Conservation (phyloP, 495 filamentous ascomycete species). For the Lophiostoma macrostomum region DNA sequence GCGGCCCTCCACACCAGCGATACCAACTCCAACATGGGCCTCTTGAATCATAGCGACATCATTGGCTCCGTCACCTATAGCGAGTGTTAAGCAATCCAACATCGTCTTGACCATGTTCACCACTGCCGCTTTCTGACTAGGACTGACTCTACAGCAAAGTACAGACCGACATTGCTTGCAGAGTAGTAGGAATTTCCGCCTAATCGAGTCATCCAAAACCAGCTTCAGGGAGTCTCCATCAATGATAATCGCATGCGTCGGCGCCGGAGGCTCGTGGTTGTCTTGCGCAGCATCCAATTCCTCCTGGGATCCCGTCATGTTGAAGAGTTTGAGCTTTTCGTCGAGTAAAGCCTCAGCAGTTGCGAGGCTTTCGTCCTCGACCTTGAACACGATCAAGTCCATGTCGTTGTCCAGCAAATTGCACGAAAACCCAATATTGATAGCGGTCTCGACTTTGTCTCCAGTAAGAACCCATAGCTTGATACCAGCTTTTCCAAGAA, state of each 20-base stretch:
- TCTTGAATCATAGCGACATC: constrained; percentile 99
- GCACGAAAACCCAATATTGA: constrained; percentile 99
- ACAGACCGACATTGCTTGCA: constrained; percentile 98
- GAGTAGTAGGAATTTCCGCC: constrained; percentile 88
- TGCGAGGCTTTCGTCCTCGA: constrained; percentile 67
- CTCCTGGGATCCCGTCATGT: constrained; percentile 80
- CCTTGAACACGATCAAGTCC: constrained; percentile 90
- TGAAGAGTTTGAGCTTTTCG: constrained; percentile 66
- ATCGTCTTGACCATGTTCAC: constrained; percentile 92
- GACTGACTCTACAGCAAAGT: constrained; percentile 96
- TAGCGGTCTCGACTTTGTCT: constrained; percentile 98
- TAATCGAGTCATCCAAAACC: constrained; percentile 75
- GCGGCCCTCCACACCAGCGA: constrained; percentile 94
- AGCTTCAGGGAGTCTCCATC: constrained; percentile 93
- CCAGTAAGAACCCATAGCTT: constrained; percentile 99
- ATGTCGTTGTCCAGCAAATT: constrained; percentile 96
- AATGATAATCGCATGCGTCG: constrained; percentile 95
- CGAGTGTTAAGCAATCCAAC: constrained; percentile 94
- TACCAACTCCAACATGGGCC: constrained; percentile 96
- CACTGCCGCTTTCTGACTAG: constrained; percentile 95
- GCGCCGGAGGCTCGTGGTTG: constrained; percentile 77
- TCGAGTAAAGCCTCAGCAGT: constrained; percentile 68
- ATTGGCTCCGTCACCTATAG: constrained; percentile 96
- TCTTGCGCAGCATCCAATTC: constrained; percentile 75
- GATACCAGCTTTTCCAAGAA: constrained; percentile 91